Evolutionary conservation across 441 rosid species (phyloP).

Genomic region (Gossypium gossypioides): DNA sequence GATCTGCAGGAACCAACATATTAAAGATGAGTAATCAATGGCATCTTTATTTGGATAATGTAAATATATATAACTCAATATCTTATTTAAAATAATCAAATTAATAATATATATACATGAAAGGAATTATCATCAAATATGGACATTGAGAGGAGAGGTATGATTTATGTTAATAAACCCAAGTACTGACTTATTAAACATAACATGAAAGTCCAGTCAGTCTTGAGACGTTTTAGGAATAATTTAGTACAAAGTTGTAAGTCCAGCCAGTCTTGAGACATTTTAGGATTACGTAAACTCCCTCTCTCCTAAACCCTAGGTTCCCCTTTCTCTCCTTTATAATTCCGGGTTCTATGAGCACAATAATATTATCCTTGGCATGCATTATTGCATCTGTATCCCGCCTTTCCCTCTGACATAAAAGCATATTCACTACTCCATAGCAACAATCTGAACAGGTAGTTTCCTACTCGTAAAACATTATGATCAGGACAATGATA

Average conservation of each 20-base stretch:
- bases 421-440: background rate
- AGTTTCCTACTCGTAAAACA: background rate
- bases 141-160: background rate
- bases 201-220: background rate
- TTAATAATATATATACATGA: background rate
- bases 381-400: background rate
- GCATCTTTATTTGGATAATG: background rate
- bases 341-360: background rate
- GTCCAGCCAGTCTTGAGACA: background rate
- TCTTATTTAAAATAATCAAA: background rate
- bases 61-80: background rate
- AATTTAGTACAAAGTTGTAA: background rate
- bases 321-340: background rate
- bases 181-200: background rate
- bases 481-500: background rate
- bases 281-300: too few relatives aligned
- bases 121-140: background rate
- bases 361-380: background rate
- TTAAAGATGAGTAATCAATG: background rate
- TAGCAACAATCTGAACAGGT: background rate
- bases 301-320: too few relatives aligned
- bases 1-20: constrained; percentile 36
- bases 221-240: background rate
- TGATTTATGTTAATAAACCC: background rate
- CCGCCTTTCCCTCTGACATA: background rate